Base-by-base conservation (phyloP, 2,329 filamentous ascomycete species). In the Celoporthe dispersa region DNA sequence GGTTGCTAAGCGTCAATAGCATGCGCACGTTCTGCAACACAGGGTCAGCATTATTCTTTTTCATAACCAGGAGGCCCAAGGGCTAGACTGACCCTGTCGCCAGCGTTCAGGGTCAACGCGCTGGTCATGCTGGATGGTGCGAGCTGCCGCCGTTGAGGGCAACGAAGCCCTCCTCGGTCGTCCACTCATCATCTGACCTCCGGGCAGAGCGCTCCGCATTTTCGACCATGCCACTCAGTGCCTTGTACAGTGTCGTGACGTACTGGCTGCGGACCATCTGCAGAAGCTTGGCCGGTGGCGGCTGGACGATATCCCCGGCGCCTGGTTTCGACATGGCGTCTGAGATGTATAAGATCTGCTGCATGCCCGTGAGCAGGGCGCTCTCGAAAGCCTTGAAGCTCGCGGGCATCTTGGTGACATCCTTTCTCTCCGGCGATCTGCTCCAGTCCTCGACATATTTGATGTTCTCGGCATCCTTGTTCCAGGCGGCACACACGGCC, bases 391-490 rank as follows among this genome's bases (percentile, higher is more conserved):
- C 88, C 22, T 93, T 86, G 79, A 99, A 98, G 67, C 91, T 90
- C 2, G 90, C 87, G 0, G 97, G 96, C 91, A 99, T 95, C 73
- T 92, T 92, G 0, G 97, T 99, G 62, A 98, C 86, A 76, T 98
- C 94, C 68, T 91, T 91, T 68, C 91, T 88, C 70, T 98, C 94
- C 0, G 90, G 84, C 33, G 93, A 91, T 35, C 94, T 88, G 70
- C 92, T 92, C 97, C 97, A 99, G 78, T 97, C 94, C 79, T 99
- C 97, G 2, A 99, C 87, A 73, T 92, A 89, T 79, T 95, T 97
- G 82, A 95, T 94, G 75, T 94, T 93, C 79, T 98, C 94, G 2
- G 95, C 93, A 80, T 99, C 97, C 67, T 90, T 91, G 76, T 94
- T 95, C 97, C 96, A 99, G 0, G 94, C 92, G 19, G 92, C 91